These are phyloP conservation scores for Trichothecium roseum DNA, from an alignment of 2,329 filamentous ascomycete species.

Conservation along the genomic window DNA sequence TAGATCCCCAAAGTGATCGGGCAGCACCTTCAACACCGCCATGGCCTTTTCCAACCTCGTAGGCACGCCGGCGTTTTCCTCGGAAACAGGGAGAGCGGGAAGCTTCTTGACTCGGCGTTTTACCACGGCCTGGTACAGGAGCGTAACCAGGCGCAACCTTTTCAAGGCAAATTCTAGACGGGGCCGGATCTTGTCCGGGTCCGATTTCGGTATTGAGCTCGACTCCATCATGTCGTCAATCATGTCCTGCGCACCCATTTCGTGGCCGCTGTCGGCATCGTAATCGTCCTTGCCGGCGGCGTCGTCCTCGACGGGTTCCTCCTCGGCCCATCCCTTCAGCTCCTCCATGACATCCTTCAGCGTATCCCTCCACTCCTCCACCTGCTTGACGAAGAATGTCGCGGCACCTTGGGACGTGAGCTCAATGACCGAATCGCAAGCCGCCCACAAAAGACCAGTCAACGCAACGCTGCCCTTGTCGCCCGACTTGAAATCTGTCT, in stretches of 20 bases:
- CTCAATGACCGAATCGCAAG: constrained; percentile 62
- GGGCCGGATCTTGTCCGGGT: constrained; percentile 54
- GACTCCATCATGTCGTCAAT: constrained; percentile 60
- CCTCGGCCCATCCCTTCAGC: constrained; percentile 78
- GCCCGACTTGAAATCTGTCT: constrained; percentile 19
- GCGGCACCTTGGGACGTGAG: constrained; percentile 58
- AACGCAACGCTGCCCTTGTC: constrained; percentile 47
- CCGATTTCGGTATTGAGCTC: constrained; percentile 50
- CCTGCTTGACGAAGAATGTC: constrained; percentile 60
- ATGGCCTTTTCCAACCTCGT: constrained; percentile 46
- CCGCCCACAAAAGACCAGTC: constrained; percentile 74
- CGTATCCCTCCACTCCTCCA: constrained; percentile 62
- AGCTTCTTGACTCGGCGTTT: constrained; percentile 60
- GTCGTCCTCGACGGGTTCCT: constrained; percentile 52
- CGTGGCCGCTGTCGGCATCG: constrained; percentile 15
- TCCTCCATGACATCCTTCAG: constrained; percentile 78
- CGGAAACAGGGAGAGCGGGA: constrained; percentile 28
- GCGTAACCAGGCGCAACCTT: constrained; percentile 53
- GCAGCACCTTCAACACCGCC: constrained; percentile 45
- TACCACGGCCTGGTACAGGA: constrained; percentile 58
- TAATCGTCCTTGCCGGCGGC: constrained; percentile 37
- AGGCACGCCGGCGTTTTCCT: constrained; percentile 19
- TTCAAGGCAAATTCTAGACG: constrained; percentile 54
- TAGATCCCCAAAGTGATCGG: constrained; percentile 59
- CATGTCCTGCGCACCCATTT: constrained; percentile 39